Base-by-base conservation (phyloP, 2,329 filamentous ascomycete species). In the Monilinia fructicola region DNA sequence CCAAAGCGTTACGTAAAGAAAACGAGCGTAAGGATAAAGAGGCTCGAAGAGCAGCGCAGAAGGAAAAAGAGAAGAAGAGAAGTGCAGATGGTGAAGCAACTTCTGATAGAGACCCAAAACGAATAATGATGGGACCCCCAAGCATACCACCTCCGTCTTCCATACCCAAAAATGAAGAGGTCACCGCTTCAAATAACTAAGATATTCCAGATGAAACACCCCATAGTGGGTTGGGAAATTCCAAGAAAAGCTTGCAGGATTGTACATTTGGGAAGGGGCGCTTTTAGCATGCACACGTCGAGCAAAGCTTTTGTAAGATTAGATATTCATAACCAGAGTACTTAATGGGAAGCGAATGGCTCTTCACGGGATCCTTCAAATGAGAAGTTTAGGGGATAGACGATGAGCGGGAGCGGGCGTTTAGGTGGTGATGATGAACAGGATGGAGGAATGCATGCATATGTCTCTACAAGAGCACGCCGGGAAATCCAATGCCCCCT, bases 1-100 rank as follows among this genome's bases (percentile, higher is more conserved):
- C 92, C 66, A 99, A 99, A 80, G 93, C 93, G 21, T 83, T 97
- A 35, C 85, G 95, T 42, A 95, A 95, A 72, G 93, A 97, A 77
- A 94, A 93, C 73, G 92, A 95, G 77, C 86, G 86, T 65, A 79
- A 80, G 66, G 86, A 89, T 68, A 77, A 76, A 70, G 76, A 77
- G 61, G 73, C 74, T 16, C 69, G 74, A n/a, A 69, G 74, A 46
- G 64, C 69, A 64, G 70, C 71, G 5, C 71, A 75, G 61, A 74
- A 76, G 62, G 73, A 76, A 54, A 72, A 72, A 42, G 74, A 76
- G 46, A 76, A 73, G 65, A 76, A 75, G 64, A 68, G 73, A 44
- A 68, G 68, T 21, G 64, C 71, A n/a, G 74, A 73, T 31, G 66
- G 67, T 5, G 70, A 72, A 46, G 18, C 31, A 3, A 54, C 59